phyloP scores from a whole-genome alignment of 768 basidiomycete species.

The Podaxis mareebaensis region DNA sequence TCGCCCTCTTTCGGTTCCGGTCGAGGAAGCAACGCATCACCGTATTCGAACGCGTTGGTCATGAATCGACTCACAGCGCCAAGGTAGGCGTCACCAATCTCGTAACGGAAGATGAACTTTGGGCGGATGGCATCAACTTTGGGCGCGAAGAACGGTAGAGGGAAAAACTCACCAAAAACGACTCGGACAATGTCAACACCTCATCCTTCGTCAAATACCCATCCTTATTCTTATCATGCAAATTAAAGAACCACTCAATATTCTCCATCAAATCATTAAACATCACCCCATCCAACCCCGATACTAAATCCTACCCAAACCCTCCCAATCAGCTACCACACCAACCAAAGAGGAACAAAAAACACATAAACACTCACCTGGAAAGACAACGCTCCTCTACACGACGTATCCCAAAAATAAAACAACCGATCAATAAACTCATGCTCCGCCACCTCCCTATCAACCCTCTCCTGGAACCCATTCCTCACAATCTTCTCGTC shows the following conservation, averaged over 20 bases:
- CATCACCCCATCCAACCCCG: conserved; percentile 88
- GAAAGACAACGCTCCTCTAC: conserved; percentile 83
- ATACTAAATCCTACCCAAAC: conserved; percentile 73
- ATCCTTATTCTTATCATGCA: conserved; percentile 96
- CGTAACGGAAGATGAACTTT: conserved; percentile 97
- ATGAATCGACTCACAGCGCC: conserved; percentile 97
- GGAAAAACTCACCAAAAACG: conserved; percentile 68
- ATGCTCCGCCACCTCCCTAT: conserved; percentile 91
- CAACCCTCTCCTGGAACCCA: conserved; percentile 89
- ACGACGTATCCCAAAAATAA: conserved; percentile 89
- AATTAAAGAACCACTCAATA: conserved; percentile 97
- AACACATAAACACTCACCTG: conserved; percentile 53
- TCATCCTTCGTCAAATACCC: conserved; percentile 96
- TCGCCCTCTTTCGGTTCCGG: conserved; percentile 32
- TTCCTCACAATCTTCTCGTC: conserved; percentile 92
- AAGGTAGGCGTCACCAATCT: conserved; percentile 94
- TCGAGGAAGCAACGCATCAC: conserved; percentile 82
- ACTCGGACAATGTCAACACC: conserved; percentile 92
- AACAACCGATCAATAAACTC: conserved; percentile 94
- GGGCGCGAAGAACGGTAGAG: background rate
- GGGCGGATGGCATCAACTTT: background rate
- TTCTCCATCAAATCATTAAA: conserved; percentile 98
- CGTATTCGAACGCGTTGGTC: conserved; percentile 98
- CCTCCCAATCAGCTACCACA: conserved; percentile 1
- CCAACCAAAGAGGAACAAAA: background rate